phyloP scores from a whole-genome alignment of 495 filamentous ascomycete species.

The Penicillium malachiteum region DNA sequence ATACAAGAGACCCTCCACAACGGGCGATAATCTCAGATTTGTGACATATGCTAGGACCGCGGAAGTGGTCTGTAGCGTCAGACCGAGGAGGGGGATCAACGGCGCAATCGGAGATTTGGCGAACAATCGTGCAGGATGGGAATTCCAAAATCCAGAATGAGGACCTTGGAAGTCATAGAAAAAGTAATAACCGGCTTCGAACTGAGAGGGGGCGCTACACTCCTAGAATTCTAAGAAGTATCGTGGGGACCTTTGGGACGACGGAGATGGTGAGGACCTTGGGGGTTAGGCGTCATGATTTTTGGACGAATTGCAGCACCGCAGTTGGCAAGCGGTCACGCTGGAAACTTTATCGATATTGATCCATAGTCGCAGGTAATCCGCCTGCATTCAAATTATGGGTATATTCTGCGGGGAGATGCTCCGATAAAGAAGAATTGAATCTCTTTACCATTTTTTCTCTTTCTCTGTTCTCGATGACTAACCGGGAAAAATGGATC shows the following conservation, averaged over 20 bases:
- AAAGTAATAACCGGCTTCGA: constrained; percentile 5
- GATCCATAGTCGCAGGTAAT: background rate
- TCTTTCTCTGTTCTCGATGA: constrained; percentile 9
- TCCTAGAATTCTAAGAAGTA: constrained; percentile 2
- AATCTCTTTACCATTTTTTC: constrained; percentile 4
- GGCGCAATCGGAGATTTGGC: constrained; percentile 24
- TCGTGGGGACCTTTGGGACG: constrained; percentile 36
- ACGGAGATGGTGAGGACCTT: constrained; percentile 32
- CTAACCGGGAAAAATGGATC: constrained; percentile 2
- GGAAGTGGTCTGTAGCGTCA: constrained; percentile 1
- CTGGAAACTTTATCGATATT: constrained; percentile 2
- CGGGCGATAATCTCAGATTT: constrained; percentile 13
- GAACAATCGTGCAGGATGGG: constrained; percentile 19
- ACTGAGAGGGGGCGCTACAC: background rate
- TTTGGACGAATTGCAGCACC: constrained; percentile 15
- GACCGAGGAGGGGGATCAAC: constrained; percentile 10
- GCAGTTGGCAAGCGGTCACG: constrained; percentile 20
- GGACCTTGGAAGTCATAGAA: constrained; percentile 23
- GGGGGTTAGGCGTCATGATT: constrained; percentile 31
- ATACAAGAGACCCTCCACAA: constrained; percentile 2
- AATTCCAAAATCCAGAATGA: constrained; percentile 3
- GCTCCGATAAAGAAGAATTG: background rate
- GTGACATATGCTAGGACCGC: constrained; percentile 17
- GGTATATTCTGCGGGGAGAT: background rate
- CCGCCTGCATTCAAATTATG: background rate